phyloP scores from a whole-genome alignment of 2,329 filamentous ascomycete species.

The Epichloe sibirici region DNA sequence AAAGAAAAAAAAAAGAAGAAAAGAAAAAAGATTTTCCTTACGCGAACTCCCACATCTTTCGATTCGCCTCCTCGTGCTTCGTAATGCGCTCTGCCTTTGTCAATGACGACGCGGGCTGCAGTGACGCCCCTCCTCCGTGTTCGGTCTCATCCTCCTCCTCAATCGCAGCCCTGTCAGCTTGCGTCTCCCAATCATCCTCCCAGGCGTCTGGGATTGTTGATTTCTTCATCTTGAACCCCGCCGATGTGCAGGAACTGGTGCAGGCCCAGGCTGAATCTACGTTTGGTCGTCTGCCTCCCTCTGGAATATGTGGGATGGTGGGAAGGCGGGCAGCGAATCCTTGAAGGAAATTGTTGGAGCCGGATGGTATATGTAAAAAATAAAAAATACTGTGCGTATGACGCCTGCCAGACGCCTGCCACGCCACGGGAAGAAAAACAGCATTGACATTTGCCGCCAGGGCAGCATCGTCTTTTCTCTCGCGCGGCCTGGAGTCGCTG shows the following conservation, averaged over 20 bases:
- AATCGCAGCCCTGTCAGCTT: conserved; percentile 49
- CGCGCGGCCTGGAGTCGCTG: too few species aligned
- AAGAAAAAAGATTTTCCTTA: conserved; percentile 28
- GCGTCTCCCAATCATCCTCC: conserved; percentile 80
- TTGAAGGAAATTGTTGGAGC: too few species aligned
- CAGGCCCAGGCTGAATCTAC: too few species aligned
- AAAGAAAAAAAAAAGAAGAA: conserved; percentile 2
- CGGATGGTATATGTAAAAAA: too few species aligned
- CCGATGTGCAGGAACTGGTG: too few species aligned
- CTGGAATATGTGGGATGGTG: background rate
- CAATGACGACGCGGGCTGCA: conserved; percentile 25
- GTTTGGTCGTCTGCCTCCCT: background rate
- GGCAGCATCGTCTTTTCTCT: too few species aligned
- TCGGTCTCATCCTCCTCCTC: conserved; percentile 23
- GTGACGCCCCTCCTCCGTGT: conserved; percentile 7
- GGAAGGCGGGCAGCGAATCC: background rate
- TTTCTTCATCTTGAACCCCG: conserved; percentile 30
- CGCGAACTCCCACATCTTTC: conserved; percentile 82
- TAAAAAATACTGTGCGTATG: too few species aligned
- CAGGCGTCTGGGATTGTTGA: conserved; percentile 59
- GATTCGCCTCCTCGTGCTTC: conserved; percentile 71
- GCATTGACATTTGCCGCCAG: too few species aligned
- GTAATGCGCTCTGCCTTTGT: conserved; percentile 68
- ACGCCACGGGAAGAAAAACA: too few species aligned
- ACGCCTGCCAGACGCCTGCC: background rate